Evolutionary conservation across 768 basidiomycete species (phyloP), one percentile per base, ranked within the genome.

Genomic region (Dacryopinax spathularia): DNA sequence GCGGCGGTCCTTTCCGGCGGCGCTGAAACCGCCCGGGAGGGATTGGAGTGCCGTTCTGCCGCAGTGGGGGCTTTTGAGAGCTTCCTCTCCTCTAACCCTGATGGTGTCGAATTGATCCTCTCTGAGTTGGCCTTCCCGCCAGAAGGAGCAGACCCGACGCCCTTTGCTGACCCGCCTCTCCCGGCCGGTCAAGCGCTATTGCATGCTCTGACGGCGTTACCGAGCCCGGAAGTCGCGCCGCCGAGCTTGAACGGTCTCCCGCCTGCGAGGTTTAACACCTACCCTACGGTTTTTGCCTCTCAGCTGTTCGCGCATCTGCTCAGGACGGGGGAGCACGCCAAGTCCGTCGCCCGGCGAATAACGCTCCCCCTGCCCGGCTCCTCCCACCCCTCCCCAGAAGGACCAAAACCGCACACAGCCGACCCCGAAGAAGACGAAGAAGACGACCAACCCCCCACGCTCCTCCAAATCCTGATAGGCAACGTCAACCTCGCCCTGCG

Each of bases 61-160:
- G 92, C 91, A 1, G 82, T 88, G 9, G 78, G 76, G 44, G 84
- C 93, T 41, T 95, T 97, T 70, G 91, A 94, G 78, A 91, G 93
- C 29, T 77, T 72, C 64, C 73, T 75, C 9, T 72, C 72, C 0
- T 72, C 72, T 5, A 75, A 76, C 59, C 73, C 73, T 33, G 75
- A 76, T 60, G 74, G 73, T 6, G 70, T 75, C 39, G 72, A 75
- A 10, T 68, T 66, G 5, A 69, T 77, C 25, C 68, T 76, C 9
- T 64, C 72, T 1, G 72, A 72, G 10, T 72, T 77, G 71, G 37
- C 64, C 6, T 63, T 71, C 43, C 68, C 65, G 16, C 44, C 66
- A 1, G 33, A 35, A 3, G 64, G 64, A 13, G 60, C 64, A 27
- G 66, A 61, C 62, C 68, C 56, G 61, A 65, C 37, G 56, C 61